Evolutionary conservation across 177 flowering plant genomes (phyloP).

Genomic region (Telopea speciosissima): DNA sequence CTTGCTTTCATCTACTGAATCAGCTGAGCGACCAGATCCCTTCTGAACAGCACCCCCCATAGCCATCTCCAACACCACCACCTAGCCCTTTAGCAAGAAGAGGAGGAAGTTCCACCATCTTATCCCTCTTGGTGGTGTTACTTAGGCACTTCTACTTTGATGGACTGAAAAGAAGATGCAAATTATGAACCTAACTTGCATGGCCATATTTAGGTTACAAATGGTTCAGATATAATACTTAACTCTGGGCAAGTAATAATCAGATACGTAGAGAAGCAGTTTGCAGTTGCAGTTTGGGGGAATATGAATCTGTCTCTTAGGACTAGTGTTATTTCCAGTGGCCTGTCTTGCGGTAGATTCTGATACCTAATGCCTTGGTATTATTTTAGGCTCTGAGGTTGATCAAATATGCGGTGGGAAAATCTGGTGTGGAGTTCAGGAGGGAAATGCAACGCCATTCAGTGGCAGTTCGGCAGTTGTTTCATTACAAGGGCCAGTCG

Average conservation of each 20-base stretch:
- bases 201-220: too few relatives aligned
- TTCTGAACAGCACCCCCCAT: too few relatives aligned
- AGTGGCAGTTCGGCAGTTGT: constrained; percentile 65
- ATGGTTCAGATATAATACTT: not conserved
- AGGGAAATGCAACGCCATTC: constrained; percentile 97
- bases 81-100: too few relatives aligned
- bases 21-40: too few relatives aligned
- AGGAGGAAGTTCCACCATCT: too few relatives aligned
- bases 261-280: not conserved
- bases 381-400: constrained; percentile 70
- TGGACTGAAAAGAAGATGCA: too few relatives aligned
- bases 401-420: constrained; percentile 87
- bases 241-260: not conserved
- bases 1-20: too few relatives aligned
- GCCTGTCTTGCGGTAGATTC: not conserved
- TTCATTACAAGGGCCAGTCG: constrained; percentile 85
- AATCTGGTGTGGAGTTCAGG: constrained; percentile 91
- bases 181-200: too few relatives aligned
- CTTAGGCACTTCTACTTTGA: constrained; percentile 28
- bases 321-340: not conserved
- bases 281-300: not conserved
- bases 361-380: not conserved
- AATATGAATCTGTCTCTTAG: not conserved
- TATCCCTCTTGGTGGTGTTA: too few relatives aligned
- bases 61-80: too few relatives aligned